Percentiles rank a stretch among this genome's conserved stretches.
phyloP scores from a whole-genome alignment of 2,329 filamentous ascomycete genomes.

The Colletotrichum scovillei region DNA sequence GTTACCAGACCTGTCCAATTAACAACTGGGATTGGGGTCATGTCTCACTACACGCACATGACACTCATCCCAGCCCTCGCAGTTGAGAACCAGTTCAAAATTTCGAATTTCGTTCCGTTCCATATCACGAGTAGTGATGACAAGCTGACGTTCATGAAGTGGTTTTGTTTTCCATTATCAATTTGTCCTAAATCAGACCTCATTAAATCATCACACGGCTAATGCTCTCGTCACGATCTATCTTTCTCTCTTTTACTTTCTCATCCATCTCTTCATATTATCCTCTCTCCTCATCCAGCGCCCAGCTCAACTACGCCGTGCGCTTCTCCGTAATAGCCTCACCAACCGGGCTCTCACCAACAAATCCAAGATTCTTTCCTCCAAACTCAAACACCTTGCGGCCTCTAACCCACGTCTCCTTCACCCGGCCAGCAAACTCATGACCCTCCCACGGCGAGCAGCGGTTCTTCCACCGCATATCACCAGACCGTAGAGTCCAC shows the following conservation, averaged over 20 bases:
- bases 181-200: neutral
- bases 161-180: neutral
- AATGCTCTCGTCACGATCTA: neutral
- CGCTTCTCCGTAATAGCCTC: slow-evolving; percentile 71
- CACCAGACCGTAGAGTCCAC: slow-evolving; percentile 79
- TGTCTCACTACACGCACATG: neutral
- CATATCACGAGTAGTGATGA: neutral
- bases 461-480: slow-evolving; percentile 95
- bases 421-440: slow-evolving; percentile 80
- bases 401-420: slow-evolving; percentile 88
- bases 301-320: slow-evolving; percentile 32
- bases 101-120: neutral
- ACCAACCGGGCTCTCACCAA: slow-evolving; percentile 59
- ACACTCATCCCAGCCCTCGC: neutral
- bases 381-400: slow-evolving; percentile 78
- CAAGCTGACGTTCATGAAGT: neutral
- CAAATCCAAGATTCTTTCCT: slow-evolving; percentile 62
- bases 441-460: slow-evolving; percentile 91
- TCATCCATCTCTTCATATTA: neutral
- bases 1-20: neutral
- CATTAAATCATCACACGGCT: neutral
- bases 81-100: neutral
- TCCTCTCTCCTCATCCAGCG: neutral
- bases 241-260: neutral
- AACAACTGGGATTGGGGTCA: neutral